phyloP scores from a whole-genome alignment of 2,329 filamentous ascomycete genomes.

The Leptographium wingfieldii region DNA sequence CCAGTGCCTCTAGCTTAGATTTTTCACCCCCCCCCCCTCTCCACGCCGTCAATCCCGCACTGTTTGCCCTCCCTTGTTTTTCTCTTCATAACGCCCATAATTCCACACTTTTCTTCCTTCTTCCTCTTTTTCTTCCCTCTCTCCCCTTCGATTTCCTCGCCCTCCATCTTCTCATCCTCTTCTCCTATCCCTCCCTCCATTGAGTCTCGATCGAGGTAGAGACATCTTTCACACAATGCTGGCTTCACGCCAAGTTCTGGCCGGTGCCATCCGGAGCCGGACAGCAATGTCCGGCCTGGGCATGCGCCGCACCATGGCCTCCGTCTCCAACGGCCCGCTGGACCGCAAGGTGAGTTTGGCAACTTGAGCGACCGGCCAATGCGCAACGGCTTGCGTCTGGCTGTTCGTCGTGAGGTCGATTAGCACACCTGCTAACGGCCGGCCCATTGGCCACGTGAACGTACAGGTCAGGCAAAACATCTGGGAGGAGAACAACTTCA shows the following conservation, averaged over 20 bases:
- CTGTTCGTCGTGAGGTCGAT: too few species aligned
- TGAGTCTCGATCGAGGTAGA: background rate
- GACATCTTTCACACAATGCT: conserved; percentile 40
- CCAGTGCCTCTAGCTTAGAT: conserved; percentile 11
- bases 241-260: conserved; percentile 59
- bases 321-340: conserved; percentile 72
- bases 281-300: conserved; percentile 44
- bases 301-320: conserved; percentile 62
- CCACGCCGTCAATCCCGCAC: conserved; percentile 7
- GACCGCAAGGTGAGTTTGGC: conserved; percentile 60
- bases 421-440: background rate
- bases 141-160: background rate
- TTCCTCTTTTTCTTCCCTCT: conserved; percentile 2
- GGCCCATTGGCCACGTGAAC: background rate
- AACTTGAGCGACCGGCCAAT: background rate
- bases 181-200: background rate
- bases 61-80: conserved; percentile 7
- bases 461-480: conserved; percentile 79
- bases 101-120: conserved; percentile 7
- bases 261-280: conserved; percentile 49
- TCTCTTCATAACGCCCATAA: conserved; percentile 2
- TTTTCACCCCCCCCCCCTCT: conserved; percentile 20
- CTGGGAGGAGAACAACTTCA: conserved; percentile 90
- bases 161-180: background rate
- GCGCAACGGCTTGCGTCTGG: too few species aligned